Conservation (phyloP, 345 rosid genomes). For the Brassica juncea region DNA sequence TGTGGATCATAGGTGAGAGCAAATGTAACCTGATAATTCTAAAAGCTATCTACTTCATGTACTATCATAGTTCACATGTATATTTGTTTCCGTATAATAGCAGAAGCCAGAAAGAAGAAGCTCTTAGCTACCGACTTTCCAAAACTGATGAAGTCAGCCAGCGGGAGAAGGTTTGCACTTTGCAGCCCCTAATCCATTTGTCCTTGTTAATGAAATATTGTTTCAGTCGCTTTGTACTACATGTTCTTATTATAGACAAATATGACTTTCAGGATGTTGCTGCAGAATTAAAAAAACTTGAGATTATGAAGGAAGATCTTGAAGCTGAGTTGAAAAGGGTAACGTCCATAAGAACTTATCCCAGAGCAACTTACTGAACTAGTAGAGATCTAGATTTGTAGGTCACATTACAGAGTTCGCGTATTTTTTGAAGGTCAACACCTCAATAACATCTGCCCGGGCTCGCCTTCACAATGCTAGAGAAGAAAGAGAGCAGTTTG, state of each 20-base stretch:
- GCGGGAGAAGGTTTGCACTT: constrained; percentile 80
- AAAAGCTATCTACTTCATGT: not conserved
- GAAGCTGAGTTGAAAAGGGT: constrained; percentile 74
- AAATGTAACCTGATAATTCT: constrained; percentile 5
- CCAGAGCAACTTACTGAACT: not conserved
- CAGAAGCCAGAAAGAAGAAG: constrained; percentile 88
- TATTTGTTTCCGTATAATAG: constrained; percentile 9
- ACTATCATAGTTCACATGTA: not conserved
- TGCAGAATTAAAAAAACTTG: constrained; percentile 61
- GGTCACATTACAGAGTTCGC: constrained; percentile 4
- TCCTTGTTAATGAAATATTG: not conserved
- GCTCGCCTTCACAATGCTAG: constrained; percentile 71
- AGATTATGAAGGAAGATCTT: constrained; percentile 69
- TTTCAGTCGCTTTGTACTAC: not conserved
- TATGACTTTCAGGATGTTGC: constrained; percentile 60
- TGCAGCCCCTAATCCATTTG: constrained; percentile 14
- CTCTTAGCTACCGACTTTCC: constrained; percentile 68
- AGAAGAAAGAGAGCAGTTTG: constrained; percentile 94
- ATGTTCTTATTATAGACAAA: constrained; percentile 13
- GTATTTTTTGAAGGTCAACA: constrained; percentile 57
- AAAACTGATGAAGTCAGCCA: constrained; percentile 77
- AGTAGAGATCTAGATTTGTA: not conserved
- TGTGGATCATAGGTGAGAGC: constrained; percentile 69
- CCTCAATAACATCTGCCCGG: constrained; percentile 54
- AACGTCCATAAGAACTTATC: constrained; percentile 19